These are phyloP conservation scores for Nakazawaea laoshanensis DNA, from an alignment of 805 yeast genomes.

Conservation along the genomic window DNA sequence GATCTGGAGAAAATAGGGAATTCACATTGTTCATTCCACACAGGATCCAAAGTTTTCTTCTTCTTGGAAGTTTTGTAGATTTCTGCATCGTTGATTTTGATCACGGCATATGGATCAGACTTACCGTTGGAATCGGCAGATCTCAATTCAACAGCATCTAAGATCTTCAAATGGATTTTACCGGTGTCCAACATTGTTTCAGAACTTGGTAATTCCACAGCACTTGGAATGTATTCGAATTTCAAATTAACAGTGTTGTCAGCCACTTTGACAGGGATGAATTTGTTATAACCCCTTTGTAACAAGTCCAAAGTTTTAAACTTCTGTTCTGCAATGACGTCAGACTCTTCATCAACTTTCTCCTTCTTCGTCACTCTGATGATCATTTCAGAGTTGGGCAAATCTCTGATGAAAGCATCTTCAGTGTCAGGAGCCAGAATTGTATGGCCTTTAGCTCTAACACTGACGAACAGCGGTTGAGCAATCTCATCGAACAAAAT, in stretches of 20 bases:
- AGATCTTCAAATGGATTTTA: slow-evolving; percentile 41
- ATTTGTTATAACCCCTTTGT: slow-evolving; percentile 34
- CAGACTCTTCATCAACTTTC: slow-evolving; percentile 35
- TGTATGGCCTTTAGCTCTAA: slow-evolving; percentile 36
- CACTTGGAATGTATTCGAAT: slow-evolving; percentile 55
- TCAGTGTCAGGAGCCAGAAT: slow-evolving; percentile 39
- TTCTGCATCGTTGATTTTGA: slow-evolving; percentile 46
- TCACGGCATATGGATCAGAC: slow-evolving; percentile 60
- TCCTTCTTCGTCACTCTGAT: slow-evolving; percentile 50
- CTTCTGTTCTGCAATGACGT: slow-evolving; percentile 41
- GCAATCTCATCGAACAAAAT: slow-evolving; percentile 57
- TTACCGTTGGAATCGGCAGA: slow-evolving; percentile 68
- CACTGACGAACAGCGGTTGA: slow-evolving; percentile 48
- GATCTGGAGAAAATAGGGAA: slow-evolving; percentile 59
- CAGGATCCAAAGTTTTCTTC: slow-evolving; percentile 63
- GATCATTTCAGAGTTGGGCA: slow-evolving; percentile 48
- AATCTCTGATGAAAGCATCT: slow-evolving; percentile 61
- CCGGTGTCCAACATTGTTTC: slow-evolving; percentile 71
- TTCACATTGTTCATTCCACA: slow-evolving; percentile 62
- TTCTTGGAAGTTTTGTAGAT: slow-evolving; percentile 51
- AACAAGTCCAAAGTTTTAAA: slow-evolving; percentile 48
- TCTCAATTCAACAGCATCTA: slow-evolving; percentile 43
- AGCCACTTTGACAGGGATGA: slow-evolving; percentile 36
- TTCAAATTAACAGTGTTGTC: slow-evolving; percentile 33
- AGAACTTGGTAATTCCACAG: slow-evolving; percentile 39